Evolutionary conservation across 768 basidiomycete species (phyloP).

Genomic region (Porphyrellus cyaneotinctus): DNA sequence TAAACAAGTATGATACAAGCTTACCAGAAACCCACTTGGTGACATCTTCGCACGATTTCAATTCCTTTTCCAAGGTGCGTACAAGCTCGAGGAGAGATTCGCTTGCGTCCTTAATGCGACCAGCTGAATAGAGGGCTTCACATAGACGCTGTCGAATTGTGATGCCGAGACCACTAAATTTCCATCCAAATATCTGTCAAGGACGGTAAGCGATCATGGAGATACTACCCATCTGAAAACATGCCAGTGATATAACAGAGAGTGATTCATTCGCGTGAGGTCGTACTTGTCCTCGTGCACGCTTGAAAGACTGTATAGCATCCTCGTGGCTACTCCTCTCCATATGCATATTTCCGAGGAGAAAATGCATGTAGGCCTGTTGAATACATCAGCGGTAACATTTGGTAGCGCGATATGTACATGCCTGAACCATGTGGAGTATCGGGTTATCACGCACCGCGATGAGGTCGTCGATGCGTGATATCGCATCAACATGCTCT

Average conservation of each 20-base stretch:
- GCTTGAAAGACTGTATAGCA: not conserved
- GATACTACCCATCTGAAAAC: no score
- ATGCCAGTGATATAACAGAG: no score
- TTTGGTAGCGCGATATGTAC: not conserved
- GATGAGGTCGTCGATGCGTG: not conserved
- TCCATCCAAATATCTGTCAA: no score
- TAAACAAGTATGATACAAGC: not conserved
- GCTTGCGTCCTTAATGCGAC: not conserved
- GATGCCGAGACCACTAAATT: no score
- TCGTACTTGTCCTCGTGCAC: not conserved
- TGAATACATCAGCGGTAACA: not conserved
- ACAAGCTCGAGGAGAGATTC: not conserved
- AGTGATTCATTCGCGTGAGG: no score
- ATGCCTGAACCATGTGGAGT: not conserved
- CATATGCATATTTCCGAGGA: not conserved
- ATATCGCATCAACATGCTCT: not conserved
- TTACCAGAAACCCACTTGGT: not conserved
- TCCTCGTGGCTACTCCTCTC: not conserved
- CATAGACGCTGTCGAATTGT: no score
- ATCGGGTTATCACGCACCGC: not conserved
- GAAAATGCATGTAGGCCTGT: not conserved
- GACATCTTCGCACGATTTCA: no score
- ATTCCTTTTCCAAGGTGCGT: not conserved
- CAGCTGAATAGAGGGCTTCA: not conserved
- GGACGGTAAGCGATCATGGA: no score